These are phyloP conservation scores for Acrocalymma vagum DNA, from an alignment of 2,329 filamentous ascomycete species.

Conservation along the genomic window DNA sequence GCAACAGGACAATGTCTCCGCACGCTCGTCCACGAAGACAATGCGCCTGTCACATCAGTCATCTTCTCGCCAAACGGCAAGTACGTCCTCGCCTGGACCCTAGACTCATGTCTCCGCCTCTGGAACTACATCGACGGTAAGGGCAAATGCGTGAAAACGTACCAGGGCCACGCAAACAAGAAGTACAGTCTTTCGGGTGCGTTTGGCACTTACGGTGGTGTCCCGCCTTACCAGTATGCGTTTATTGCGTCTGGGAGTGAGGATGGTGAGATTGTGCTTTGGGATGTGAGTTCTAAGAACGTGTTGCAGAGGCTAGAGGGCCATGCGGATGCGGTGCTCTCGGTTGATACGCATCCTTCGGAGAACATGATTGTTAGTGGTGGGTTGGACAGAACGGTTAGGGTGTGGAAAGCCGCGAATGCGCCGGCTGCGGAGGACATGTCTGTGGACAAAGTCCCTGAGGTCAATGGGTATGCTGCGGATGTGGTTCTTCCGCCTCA, in stretches of 20 bases:
- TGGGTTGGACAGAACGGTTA: conserved; percentile 68
- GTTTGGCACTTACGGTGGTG: conserved; percentile 72
- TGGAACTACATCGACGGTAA: conserved; percentile 96
- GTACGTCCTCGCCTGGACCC: conserved; percentile 88
- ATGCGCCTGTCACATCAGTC: conserved; percentile 86
- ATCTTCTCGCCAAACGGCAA: conserved; percentile 94
- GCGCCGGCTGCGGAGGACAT: conserved; percentile 1
- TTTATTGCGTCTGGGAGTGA: conserved; percentile 89
- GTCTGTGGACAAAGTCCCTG: conserved; percentile 4
- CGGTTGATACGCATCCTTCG: conserved; percentile 66
- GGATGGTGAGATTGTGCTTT: conserved; percentile 83
- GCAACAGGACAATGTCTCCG: conserved; percentile 93
- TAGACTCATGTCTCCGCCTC: conserved; percentile 87
- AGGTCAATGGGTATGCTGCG: too few relatives aligned
- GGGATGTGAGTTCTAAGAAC: conserved; percentile 89
- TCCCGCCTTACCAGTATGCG: conserved; percentile 47
- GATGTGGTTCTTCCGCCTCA: too few relatives aligned
- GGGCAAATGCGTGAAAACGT: conserved; percentile 93
- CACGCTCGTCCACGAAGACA: conserved; percentile 95
- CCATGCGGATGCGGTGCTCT: conserved; percentile 66
- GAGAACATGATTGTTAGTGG: conserved; percentile 67
- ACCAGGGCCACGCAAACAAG: conserved; percentile 88
- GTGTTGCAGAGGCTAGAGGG: conserved; percentile 72
- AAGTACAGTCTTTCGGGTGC: conserved; percentile 85
- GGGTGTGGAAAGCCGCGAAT: conserved; percentile 59